These are phyloP conservation scores for Teratosphaeria epicoccoides DNA, from an alignment of 2,329 filamentous ascomycete species.

Conservation along the genomic window DNA sequence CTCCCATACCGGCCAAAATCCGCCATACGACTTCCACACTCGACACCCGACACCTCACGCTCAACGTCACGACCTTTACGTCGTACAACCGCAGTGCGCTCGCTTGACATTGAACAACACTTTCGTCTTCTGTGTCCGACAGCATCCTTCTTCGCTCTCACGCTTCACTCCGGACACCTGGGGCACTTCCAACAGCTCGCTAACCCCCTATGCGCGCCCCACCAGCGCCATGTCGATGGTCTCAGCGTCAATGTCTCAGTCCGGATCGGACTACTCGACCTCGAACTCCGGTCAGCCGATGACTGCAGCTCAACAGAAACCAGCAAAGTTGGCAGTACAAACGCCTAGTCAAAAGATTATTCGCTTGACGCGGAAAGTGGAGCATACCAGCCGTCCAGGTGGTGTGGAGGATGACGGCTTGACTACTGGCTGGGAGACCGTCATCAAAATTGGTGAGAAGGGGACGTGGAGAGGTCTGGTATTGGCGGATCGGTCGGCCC, in stretches of 20 bases:
- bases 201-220: slow-evolving; percentile 44
- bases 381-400: slow-evolving; percentile 43
- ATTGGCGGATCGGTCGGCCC: slow-evolving; percentile 68
- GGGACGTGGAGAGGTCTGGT: slow-evolving; percentile 75
- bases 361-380: slow-evolving; percentile 62
- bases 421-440: slow-evolving; percentile 75
- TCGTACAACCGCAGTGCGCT: slow-evolving; percentile 88
- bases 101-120: slow-evolving; percentile 89
- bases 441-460: slow-evolving; percentile 77
- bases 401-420: slow-evolving; percentile 51
- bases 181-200: slow-evolving; percentile 33
- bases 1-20: slow-evolving; percentile 82
- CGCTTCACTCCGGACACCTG: slow-evolving; percentile 30
- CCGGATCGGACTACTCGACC: slow-evolving; percentile 42
- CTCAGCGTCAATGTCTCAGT: slow-evolving; percentile 38
- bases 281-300: slow-evolving; percentile 42
- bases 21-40: slow-evolving; percentile 83
- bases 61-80: slow-evolving; percentile 93
- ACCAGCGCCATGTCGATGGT: slow-evolving; percentile 52
- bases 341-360: slow-evolving; percentile 91
- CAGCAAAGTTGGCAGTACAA: slow-evolving; percentile 91
- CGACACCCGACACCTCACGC: slow-evolving; percentile 94
- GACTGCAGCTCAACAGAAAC: slow-evolving; percentile 53
- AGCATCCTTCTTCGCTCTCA: slow-evolving; percentile 63
- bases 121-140: slow-evolving; percentile 90